Evolutionary conservation across 2,329 filamentous ascomycete genomes (phyloP).

Genomic region (Cladosporium cucumerinum): DNA sequence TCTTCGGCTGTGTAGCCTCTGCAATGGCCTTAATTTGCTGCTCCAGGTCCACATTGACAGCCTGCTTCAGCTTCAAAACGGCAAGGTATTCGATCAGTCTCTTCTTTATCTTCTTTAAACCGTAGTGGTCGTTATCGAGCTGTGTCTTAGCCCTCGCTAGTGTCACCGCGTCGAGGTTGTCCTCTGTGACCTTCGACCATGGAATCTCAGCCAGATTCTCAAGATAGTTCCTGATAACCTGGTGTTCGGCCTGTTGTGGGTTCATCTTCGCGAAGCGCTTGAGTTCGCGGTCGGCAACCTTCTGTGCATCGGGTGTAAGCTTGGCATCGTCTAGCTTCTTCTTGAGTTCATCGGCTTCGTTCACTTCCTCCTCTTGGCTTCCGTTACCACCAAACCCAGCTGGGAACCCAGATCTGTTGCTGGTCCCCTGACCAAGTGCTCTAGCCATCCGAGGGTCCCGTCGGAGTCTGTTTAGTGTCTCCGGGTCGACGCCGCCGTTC

Average conservation of each 20-base stretch:
- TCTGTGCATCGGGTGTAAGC: constrained; percentile 78
- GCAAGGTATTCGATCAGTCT: constrained; percentile 90
- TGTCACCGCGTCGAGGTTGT: constrained; percentile 78
- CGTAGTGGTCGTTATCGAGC: constrained; percentile 93
- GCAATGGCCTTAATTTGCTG: constrained; percentile 64
- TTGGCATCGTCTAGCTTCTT: constrained; percentile 80
- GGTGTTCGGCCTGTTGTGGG: constrained; percentile 91
- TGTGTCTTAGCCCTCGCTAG: constrained; percentile 78
- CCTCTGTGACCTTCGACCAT: constrained; percentile 80
- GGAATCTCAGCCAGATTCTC: constrained; percentile 93
- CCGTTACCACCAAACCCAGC: constrained; percentile 33
- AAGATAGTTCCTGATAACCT: constrained; percentile 87
- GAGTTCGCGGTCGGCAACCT: constrained; percentile 86
- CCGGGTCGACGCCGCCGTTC: constrained; percentile 40
- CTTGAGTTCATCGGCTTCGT: constrained; percentile 87
- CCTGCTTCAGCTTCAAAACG: constrained; percentile 91
- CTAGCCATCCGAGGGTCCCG: constrained; percentile 41
- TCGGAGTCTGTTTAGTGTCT: constrained; percentile 43
- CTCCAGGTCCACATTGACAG: constrained; percentile 79
- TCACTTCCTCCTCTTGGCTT: constrained; percentile 70
- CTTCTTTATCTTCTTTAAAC: constrained; percentile 96
- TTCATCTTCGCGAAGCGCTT: constrained; percentile 92
- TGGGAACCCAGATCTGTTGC: constrained; percentile 29
- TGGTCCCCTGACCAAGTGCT: constrained; percentile 29
- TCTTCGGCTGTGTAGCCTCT: constrained; percentile 39